Evolutionary conservation across 345 rosid species (phyloP).

Genomic region (Eucalyptus brandiana): DNA sequence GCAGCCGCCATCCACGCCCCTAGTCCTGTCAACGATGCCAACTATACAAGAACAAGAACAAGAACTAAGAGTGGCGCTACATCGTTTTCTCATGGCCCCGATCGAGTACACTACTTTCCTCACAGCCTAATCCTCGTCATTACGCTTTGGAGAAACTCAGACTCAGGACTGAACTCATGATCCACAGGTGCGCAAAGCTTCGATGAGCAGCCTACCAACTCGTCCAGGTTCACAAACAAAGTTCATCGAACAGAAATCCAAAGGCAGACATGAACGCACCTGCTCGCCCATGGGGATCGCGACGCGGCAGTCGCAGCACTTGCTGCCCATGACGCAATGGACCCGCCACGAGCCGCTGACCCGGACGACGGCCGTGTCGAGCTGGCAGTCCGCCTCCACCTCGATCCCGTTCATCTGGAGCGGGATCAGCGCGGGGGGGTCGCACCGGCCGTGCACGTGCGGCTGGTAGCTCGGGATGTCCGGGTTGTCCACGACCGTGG

Average conservation of each 20-base stretch:
- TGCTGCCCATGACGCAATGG: conserved; percentile 91
- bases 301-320: conserved; percentile 69
- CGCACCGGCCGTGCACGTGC: conserved; percentile 83
- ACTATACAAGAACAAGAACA: neutral
- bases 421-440: conserved; percentile 88
- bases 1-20: neutral
- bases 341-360: conserved; percentile 72
- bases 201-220: neutral
- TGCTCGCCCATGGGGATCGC: conserved; percentile 90
- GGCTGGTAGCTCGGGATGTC: conserved; percentile 97
- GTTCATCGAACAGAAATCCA: neutral
- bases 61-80: neutral
- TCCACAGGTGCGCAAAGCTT: neutral
- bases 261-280: conserved; percentile 13
- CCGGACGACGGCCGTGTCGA: conserved; percentile 51
- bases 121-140: neutral
- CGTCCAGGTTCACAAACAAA: neutral
- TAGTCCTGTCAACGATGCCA: neutral
- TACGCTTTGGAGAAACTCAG: neutral
- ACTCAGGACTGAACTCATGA: neutral
- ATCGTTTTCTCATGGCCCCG: neutral
- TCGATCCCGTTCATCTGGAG: conserved; percentile 70
- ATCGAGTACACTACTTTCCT: neutral
- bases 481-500: conserved; percentile 82
- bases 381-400: conserved; percentile 45